These are phyloP conservation scores for Datisca glomerata DNA, from an alignment of 306 rosid species.

Conservation along the genomic window DNA sequence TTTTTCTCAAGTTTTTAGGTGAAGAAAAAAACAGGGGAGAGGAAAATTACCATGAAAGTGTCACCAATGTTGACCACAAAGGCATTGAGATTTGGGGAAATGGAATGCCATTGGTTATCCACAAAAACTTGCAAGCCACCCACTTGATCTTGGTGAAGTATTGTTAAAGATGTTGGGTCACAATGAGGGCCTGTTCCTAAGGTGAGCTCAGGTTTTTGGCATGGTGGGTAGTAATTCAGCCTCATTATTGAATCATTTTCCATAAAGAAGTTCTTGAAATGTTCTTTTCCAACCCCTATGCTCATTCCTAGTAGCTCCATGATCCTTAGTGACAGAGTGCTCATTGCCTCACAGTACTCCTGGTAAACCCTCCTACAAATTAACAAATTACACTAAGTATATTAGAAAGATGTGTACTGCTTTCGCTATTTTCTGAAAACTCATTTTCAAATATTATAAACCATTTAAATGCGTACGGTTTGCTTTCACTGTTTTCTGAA, in stretches of 20 bases:
- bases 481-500: no score
- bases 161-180: conserved; percentile 90
- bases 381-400: no score
- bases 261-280: conserved; percentile 59
- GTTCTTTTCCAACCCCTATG: conserved; percentile 48
- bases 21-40: background rate
- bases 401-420: no score
- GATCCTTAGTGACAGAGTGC: conserved; percentile 76
- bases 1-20: background rate
- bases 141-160: conserved; percentile 89
- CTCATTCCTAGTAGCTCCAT: conserved; percentile 91
- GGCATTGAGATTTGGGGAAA: conserved; percentile 68
- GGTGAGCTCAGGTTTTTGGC: conserved; percentile 76
- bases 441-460: no score
- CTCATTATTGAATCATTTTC: conserved; percentile 86
- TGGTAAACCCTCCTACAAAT: conserved; percentile 51
- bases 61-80: no score
- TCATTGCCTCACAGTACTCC: conserved; percentile 76
- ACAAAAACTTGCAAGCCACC: conserved; percentile 85
- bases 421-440: no score
- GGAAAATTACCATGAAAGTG: conserved; percentile 69
- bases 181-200: no score
- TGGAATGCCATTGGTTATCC: conserved; percentile 69
- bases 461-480: no score
- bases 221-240: conserved; percentile 83